phyloP scores from a whole-genome alignment of 2,329 filamentous ascomycete genomes.

The Beauveria brongniartii region DNA sequence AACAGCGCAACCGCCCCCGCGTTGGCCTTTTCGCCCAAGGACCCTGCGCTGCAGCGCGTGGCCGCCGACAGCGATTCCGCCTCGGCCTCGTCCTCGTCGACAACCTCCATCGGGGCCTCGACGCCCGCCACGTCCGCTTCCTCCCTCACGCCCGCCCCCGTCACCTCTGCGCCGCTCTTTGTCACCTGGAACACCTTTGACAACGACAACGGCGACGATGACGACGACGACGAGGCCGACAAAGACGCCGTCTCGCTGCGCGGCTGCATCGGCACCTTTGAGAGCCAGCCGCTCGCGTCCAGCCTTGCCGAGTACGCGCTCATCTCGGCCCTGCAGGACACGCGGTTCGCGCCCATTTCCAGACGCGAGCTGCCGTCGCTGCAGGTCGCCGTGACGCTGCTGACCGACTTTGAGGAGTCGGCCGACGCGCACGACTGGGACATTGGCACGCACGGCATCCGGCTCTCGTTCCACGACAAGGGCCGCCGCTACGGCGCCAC shows the following conservation, averaged over 20 bases:
- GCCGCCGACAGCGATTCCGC: slow-evolving; percentile 21
- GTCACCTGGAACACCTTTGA: slow-evolving; percentile 83
- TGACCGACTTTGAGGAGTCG: slow-evolving; percentile 77
- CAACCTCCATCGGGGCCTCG: slow-evolving; percentile 25
- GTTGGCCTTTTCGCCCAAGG: slow-evolving; percentile 22
- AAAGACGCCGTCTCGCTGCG: slow-evolving; percentile 60
- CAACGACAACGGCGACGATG: slow-evolving; percentile 41
- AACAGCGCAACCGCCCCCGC: slow-evolving; percentile 16
- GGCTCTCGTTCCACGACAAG: slow-evolving; percentile 73
- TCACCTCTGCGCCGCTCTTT: slow-evolving; percentile 65
- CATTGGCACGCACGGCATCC: slow-evolving; percentile 76
- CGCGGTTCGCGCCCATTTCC: slow-evolving; percentile 50
- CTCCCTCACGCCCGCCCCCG: slow-evolving; percentile 20
- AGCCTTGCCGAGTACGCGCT: slow-evolving; percentile 76
- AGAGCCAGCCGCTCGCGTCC: slow-evolving; percentile 60
- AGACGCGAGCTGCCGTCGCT: slow-evolving; percentile 47
- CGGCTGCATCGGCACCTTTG: slow-evolving; percentile 95
- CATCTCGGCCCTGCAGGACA: slow-evolving; percentile 63
- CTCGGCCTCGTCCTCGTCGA: slow-evolving; percentile 30
- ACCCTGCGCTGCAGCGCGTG: slow-evolving; percentile 36
- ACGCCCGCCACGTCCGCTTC: slow-evolving; percentile 35
- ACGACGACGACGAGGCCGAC: slow-evolving; percentile 28
- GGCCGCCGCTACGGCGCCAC: slow-evolving; percentile 72
- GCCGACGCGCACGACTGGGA: slow-evolving; percentile 74
- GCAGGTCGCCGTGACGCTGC: slow-evolving; percentile 66